Evolutionary conservation across 2,329 filamentous ascomycete species (phyloP), one percentile per base, ranked within the genome.

Genomic region (Curvularia lunata): DNA sequence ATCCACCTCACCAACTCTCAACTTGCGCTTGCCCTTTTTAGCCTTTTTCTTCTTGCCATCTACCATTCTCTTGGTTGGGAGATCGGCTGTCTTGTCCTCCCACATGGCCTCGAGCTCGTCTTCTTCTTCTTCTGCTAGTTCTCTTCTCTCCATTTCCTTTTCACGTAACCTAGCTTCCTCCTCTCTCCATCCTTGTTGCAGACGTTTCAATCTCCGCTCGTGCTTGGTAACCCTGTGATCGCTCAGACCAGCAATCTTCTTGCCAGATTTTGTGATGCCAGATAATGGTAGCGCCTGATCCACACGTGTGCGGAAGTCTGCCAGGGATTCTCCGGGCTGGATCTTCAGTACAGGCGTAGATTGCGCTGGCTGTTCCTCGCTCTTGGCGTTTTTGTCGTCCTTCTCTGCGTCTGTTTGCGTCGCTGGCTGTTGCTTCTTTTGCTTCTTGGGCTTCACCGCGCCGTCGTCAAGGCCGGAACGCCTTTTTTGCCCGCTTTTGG

Each of bases 261-360:
- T 88, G 51, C 85, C 87, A 64, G 83, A 86, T 8, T 83, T 74
- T 61, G 67, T 76, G 8, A 97, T 82, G 0, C 88, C 88, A 7
- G 86, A 81, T 0, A 99, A 79, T 0, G 94, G 94, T 6, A 98
- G 82, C 0, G 91, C 88, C 48, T 91, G 90, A 72, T 98, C 89
- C 6, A 99, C 95, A 28, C 93, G 87, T 10, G 88, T 86, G 7
- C 88, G 82, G 73, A 96, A 99, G 51, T 96, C 90, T 4, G 89
- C 86, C 71, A 98, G 81, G 50, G 86, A 86, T 77, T 99, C 95
- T 50, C 92, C 91, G 0, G 93, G 92, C 16, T 86, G 84, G 62
- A 98, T 97, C 47, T 61, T 68, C 40, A 68, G 54, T 2, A 51
- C 61, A 3, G 62, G 48, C 28, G 55, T 58, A 1, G 62, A 42